A percentile compares a stretch with the other conserved stretches of the same genome.
Evolutionary conservation across 2,329 filamentous ascomycete species (phyloP).

Genomic region (Monilinia vaccinii-corymbosi): DNA sequence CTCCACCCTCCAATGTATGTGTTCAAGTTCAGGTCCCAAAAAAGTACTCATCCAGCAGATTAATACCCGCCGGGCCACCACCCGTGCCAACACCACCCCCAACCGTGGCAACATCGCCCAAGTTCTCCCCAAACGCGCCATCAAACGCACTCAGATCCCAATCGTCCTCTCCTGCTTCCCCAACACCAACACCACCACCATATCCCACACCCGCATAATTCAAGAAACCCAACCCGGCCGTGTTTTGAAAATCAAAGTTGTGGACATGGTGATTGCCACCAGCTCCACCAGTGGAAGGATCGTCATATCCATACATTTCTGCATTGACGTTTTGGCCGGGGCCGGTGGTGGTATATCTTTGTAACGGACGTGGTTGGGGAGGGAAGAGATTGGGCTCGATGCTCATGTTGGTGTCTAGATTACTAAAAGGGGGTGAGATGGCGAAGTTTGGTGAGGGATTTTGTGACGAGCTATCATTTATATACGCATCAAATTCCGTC

Average conservation of each 20-base stretch:
- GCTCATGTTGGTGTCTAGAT: constrained; percentile 3
- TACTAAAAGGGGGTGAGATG: constrained; percentile 19
- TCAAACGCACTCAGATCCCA: constrained; percentile 8
- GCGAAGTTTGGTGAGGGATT: neutral
- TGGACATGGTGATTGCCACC: neutral
- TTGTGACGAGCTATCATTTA: neutral
- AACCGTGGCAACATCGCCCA: constrained; percentile 19
- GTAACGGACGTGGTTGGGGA: constrained; percentile 6
- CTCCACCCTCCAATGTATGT: neutral
- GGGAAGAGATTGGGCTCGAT: constrained; percentile 9
- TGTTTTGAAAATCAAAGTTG: constrained; percentile 15
- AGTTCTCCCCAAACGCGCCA: constrained; percentile 17
- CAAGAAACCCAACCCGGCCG: constrained; percentile 25
- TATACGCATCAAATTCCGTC: constrained; percentile 13
- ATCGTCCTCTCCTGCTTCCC: constrained; percentile 12
- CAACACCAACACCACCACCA: constrained; percentile 3
- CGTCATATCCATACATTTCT: constrained; percentile 17
- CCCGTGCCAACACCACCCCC: constrained; percentile 24
- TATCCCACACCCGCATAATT: constrained; percentile 13
- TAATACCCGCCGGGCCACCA: constrained; percentile 22
- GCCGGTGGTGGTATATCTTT: neutral
- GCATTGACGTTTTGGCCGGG: neutral
- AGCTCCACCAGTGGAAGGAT: neutral
- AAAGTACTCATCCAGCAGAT: constrained; percentile 47
- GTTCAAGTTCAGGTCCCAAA: constrained; percentile 39